Evolutionary conservation across 169 alveolate genomes (phyloP).

Genomic region (Plasmodium chabaudi): DNA sequence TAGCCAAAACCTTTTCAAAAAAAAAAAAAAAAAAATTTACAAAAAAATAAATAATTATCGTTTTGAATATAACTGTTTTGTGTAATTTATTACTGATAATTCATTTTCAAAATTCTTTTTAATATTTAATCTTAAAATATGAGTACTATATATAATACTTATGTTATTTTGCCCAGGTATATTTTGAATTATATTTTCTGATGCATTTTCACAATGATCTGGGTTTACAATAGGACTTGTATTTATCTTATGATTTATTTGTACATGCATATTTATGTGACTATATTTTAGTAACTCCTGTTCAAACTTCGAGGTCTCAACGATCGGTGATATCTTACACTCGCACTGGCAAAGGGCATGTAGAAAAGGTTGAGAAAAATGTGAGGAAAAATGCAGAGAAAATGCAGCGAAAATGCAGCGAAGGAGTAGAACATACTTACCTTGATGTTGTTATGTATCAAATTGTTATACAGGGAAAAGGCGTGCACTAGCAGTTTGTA

Average conservation of each 20-base stretch:
- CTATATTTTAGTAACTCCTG: slow-evolving; percentile 35
- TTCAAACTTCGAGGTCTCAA: slow-evolving; percentile 68
- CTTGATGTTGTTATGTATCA: slow-evolving; percentile 53
- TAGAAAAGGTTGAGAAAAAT: too few relatives aligned
- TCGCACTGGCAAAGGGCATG: slow-evolving; percentile 17
- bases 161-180: slow-evolving; percentile 15
- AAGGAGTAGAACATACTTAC: too few relatives aligned
- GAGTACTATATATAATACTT: slow-evolving; percentile 43
- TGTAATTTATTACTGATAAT: slow-evolving; percentile 48
- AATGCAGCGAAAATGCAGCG: too few relatives aligned
- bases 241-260: slow-evolving; percentile 51
- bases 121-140: slow-evolving; percentile 39
- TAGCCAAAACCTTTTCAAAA: too few relatives aligned
- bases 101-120: slow-evolving; percentile 72
- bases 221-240: slow-evolving; percentile 6
- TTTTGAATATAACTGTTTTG: slow-evolving; percentile 53
- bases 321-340: slow-evolving; percentile 51
- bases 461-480: slow-evolving; percentile 41
- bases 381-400: too few relatives aligned
- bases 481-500: slow-evolving; percentile 49
- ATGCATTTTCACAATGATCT: slow-evolving; percentile 26
- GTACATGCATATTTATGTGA: slow-evolving; percentile 63
- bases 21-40: too few relatives aligned
- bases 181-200: slow-evolving; percentile 16
- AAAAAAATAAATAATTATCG: neutral